Conservation (phyloP, 345 rosid species). For the Murraya koenigii region DNA sequence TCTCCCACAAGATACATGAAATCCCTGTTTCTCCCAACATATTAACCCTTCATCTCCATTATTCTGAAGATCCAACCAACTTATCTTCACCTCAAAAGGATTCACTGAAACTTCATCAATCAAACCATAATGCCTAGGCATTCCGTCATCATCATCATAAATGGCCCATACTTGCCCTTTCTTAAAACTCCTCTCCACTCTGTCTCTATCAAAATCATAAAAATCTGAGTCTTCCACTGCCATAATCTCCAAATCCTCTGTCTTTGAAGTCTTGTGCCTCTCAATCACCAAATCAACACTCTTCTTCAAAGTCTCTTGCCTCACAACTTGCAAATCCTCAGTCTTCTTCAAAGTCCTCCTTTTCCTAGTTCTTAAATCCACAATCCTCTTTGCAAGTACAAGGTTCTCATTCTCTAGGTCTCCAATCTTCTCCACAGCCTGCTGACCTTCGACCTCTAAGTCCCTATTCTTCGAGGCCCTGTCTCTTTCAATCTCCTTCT, state of each 20-base stretch:
- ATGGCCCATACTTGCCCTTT: constrained; percentile 89
- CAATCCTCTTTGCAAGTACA: constrained; percentile 24
- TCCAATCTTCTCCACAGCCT: constrained; percentile 21
- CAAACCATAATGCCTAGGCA: constrained; percentile 81
- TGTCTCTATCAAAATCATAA: constrained; percentile 62
- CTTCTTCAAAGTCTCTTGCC: constrained; percentile 20
- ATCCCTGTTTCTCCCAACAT: constrained; percentile 42
- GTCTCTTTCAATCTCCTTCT: constrained; percentile 2
- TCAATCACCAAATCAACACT: constrained; percentile 13
- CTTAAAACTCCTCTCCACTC: constrained; percentile 58
- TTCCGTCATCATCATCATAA: constrained; percentile 53
- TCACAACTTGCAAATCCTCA: constrained; percentile 18
- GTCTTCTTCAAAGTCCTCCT: constrained; percentile 26
- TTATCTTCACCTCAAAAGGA: constrained; percentile 71
- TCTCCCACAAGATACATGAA: constrained; percentile 60
- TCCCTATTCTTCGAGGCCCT: constrained; percentile 10
- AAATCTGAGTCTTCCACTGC: constrained; percentile 50
- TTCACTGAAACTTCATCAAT: constrained; percentile 66
- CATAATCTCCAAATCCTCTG: constrained; percentile 27
- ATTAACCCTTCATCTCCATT: constrained; percentile 44
- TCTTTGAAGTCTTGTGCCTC: constrained; percentile 18
- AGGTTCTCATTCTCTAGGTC: constrained; percentile 10
- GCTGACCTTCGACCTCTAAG: constrained; percentile 25
- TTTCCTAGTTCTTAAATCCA: constrained; percentile 24
- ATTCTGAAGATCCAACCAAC: constrained; percentile 61